These are phyloP conservation scores for Russula griseocarnosa DNA, from an alignment of 768 basidiomycete species.

Conservation along the genomic window DNA sequence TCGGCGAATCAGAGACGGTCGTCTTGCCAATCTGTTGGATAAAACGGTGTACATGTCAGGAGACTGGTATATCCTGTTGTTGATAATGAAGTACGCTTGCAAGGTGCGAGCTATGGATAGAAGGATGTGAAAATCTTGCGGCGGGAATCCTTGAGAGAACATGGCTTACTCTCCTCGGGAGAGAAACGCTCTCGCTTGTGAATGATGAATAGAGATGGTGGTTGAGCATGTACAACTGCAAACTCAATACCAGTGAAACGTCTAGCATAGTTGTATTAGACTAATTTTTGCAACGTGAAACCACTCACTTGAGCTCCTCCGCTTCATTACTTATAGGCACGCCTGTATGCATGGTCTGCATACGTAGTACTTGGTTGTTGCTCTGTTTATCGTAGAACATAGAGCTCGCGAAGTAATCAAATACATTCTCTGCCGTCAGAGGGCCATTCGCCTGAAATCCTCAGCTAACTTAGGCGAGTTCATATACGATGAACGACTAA, in stretches of 20 bases:
- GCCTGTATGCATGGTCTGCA: constrained; percentile 91
- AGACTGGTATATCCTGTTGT: constrained; percentile 84
- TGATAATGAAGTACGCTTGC: constrained; percentile 82
- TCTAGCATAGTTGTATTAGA: constrained; percentile 38
- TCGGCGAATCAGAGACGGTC: not conserved
- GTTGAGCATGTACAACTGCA: constrained; percentile 72
- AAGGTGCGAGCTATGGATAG: constrained; percentile 56
- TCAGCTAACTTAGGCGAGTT: constrained; percentile 13
- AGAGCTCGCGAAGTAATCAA: constrained; percentile 86
- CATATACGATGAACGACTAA: constrained; percentile 29
- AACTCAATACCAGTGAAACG: constrained; percentile 88
- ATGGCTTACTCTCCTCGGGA: constrained; percentile 68
- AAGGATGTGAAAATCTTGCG: constrained; percentile 16
- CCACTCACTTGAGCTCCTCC: constrained; percentile 76
- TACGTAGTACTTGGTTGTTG: constrained; percentile 86
- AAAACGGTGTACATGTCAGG: constrained; percentile 81
- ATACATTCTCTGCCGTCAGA: constrained; percentile 70
- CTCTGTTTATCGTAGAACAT: constrained; percentile 96
- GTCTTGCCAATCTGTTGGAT: constrained; percentile 72
- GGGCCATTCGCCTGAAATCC: constrained; percentile 64
- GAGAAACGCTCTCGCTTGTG: constrained; percentile 84
- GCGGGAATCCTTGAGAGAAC: constrained; percentile 7
- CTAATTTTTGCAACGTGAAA: not conserved
- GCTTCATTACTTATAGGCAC: constrained; percentile 71
- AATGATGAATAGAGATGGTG: constrained; percentile 81